Conservation (phyloP, 371 early-diverging fungal genomes). For the Hamiltosporidium magnivora region DNA sequence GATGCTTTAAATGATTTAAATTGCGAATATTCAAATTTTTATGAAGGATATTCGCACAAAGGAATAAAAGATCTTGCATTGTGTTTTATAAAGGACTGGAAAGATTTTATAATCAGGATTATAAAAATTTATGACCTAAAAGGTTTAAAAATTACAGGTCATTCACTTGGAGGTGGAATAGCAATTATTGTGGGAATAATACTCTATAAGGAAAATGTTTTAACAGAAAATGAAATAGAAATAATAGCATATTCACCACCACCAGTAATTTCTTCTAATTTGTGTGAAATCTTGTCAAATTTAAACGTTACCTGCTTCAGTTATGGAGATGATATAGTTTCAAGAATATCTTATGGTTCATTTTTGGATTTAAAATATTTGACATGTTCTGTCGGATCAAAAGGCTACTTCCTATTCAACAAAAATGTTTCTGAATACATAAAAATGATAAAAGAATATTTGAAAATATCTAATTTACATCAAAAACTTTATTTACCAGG, state of each 20-base stretch:
- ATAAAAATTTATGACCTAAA: conserved; percentile 6
- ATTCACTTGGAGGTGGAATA: conserved; percentile 53
- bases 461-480: conserved; percentile 18
- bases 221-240: not conserved
- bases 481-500: conserved; percentile 53
- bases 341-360: conserved; percentile 42
- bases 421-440: conserved; percentile 25
- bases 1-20: conserved; percentile 38
- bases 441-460: conserved; percentile 26
- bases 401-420: conserved; percentile 13
- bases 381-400: conserved; percentile 39
- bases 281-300: conserved; percentile 6
- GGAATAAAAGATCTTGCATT: conserved; percentile 44
- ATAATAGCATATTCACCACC: conserved; percentile 23
- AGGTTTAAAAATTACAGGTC: conserved; percentile 41
- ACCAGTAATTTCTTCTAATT: conserved; percentile 33
- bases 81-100: conserved; percentile 19
- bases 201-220: conserved; percentile 13
- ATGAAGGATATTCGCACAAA: conserved; percentile 41
- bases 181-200: conserved; percentile 25
- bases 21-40: conserved; percentile 32
- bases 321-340: conserved; percentile 51
- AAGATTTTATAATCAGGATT: conserved; percentile 19
- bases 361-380: conserved; percentile 49
- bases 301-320: conserved; percentile 22